These are phyloP conservation scores for Phytophthora gonapodyides DNA, from an alignment of 352 stramenopile species.

Conservation along the genomic window DNA sequence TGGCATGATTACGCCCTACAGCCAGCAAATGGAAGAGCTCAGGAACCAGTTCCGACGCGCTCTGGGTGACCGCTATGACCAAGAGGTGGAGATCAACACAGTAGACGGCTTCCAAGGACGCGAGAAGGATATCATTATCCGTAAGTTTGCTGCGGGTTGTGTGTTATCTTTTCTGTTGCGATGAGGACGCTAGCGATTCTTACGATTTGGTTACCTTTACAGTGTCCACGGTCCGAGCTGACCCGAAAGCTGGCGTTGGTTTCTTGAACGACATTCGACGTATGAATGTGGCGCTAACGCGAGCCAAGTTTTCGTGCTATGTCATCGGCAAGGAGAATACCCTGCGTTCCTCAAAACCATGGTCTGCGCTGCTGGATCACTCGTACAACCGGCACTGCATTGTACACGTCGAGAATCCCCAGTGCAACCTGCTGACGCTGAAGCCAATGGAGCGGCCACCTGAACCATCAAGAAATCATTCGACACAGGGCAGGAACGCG, in stretches of 20 bases:
- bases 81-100: slow-evolving; percentile 92
- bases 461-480: slow-evolving; percentile 21
- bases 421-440: slow-evolving; percentile 75
- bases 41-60: slow-evolving; percentile 54
- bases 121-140: slow-evolving; percentile 92
- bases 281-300: slow-evolving; percentile 90
- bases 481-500: slow-evolving; percentile 20
- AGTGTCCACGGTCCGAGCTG: slow-evolving; percentile 89
- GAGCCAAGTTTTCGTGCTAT: slow-evolving; percentile 89
- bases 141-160: slow-evolving; percentile 46
- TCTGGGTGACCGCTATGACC: slow-evolving; percentile 70
- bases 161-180: background rate
- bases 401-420: slow-evolving; percentile 82
- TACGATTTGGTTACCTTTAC: slow-evolving; percentile 15
- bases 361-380: slow-evolving; percentile 79
- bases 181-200: background rate
- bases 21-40: slow-evolving; percentile 90
- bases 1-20: slow-evolving; percentile 90
- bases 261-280: slow-evolving; percentile 90
- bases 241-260: slow-evolving; percentile 79
- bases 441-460: slow-evolving; percentile 56
- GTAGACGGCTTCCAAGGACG: slow-evolving; percentile 93
- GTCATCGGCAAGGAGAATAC: slow-evolving; percentile 86
- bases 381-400: slow-evolving; percentile 65
- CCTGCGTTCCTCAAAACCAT: slow-evolving; percentile 84